Conservation (phyloP, 768 basidiomycete species). For the Podaxis mareebaensis region DNA sequence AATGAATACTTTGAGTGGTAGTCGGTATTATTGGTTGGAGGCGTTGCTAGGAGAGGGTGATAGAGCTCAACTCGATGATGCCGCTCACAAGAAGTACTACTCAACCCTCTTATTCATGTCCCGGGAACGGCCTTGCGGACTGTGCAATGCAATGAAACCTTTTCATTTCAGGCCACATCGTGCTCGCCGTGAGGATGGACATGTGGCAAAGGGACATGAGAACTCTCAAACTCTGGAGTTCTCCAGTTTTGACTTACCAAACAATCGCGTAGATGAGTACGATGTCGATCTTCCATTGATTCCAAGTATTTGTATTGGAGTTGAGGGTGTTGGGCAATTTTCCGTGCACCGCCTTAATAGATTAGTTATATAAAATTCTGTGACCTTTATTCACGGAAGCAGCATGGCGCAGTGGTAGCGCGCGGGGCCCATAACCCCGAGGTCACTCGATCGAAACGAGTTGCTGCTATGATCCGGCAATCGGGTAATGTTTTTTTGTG, state of each 20-base stretch:
- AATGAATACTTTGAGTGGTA: not conserved
- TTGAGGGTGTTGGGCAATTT: too few species aligned
- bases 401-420: constrained; percentile 62
- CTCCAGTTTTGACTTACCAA: not conserved
- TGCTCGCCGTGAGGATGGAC: constrained; percentile 10
- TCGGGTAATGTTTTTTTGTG: not conserved
- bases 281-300: too few species aligned
- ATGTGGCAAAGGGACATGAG: not conserved
- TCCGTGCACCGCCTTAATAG: too few species aligned
- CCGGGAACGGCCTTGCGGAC: constrained; percentile 3
- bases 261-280: too few species aligned
- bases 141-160: constrained; percentile 7
- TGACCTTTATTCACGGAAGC: constrained; percentile 24
- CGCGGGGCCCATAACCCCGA: constrained; percentile 65
- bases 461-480: constrained; percentile 44
- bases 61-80: not conserved
- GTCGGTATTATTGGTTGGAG: not conserved
- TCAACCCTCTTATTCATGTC: not conserved
- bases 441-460: constrained; percentile 68
- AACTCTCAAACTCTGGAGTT: not conserved
- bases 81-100: not conserved
- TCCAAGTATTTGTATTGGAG: too few species aligned
- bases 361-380: too few species aligned
- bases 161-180: not conserved
- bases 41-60: not conserved